Evolutionary conservation across 1,284 basidiomycete genomes (phyloP).

Genomic region (Melampsora americana): DNA sequence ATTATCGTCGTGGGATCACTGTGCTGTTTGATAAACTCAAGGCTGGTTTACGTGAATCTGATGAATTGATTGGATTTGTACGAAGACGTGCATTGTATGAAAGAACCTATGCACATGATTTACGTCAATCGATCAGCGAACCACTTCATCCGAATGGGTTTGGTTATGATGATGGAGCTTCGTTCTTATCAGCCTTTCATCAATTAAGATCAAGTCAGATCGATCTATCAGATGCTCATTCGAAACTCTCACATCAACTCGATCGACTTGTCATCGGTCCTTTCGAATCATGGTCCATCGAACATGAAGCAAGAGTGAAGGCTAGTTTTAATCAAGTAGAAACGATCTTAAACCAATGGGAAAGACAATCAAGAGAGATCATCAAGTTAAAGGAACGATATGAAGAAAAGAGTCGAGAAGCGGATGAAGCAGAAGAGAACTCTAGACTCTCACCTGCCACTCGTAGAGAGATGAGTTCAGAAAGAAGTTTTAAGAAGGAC

Average conservation of each 20-base stretch:
- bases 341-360: conserved; percentile 27
- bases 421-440: conserved; percentile 41
- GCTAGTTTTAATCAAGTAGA: conserved; percentile 24
- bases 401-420: conserved; percentile 25
- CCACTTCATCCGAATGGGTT: conserved; percentile 31
- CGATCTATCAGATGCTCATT: conserved; percentile 29
- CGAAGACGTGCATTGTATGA: conserved; percentile 19
- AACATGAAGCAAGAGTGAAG: conserved; percentile 22
- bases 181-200: conserved; percentile 37
- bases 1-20: conserved; percentile 32
- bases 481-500: background rate
- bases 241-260: conserved; percentile 31
- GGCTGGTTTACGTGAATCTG: conserved; percentile 27
- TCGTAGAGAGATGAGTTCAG: background rate
- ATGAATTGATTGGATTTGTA: conserved; percentile 34
- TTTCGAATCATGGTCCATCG: conserved; percentile 35
- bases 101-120: conserved; percentile 33
- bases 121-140: background rate
- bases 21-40: conserved; percentile 32
- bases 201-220: conserved; percentile 35
- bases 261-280: conserved; percentile 34
- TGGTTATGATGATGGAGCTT: conserved; percentile 38
- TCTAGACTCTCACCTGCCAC: conserved; percentile 31
- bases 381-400: conserved; percentile 18
- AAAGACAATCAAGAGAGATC: conserved; percentile 32